Evolutionary conservation across 1,139 yeast genomes (phyloP).

Genomic region (Pichia sp.): DNA sequence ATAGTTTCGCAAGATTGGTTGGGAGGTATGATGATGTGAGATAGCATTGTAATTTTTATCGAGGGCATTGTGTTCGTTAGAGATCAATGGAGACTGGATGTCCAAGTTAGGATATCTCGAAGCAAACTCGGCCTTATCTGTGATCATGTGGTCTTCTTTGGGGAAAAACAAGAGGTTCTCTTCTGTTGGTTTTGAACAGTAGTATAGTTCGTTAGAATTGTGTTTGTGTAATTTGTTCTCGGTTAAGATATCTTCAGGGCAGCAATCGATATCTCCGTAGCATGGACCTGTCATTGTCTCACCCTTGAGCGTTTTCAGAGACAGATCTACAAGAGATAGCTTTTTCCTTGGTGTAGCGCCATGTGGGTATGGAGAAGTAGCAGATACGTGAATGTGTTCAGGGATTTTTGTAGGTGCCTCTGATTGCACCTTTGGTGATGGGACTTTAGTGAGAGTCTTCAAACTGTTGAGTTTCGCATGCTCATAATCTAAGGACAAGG

Average conservation of each 20-base stretch:
- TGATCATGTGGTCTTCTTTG: conserved; percentile 19
- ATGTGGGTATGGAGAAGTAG: too few species aligned
- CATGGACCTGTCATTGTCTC: conserved; percentile 25
- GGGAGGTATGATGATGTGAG: too few species aligned
- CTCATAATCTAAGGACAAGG: too few species aligned
- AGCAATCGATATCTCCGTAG: conserved; percentile 24
- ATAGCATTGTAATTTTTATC: too few species aligned
- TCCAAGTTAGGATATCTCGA: conserved; percentile 24
- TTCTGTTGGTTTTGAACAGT: conserved; percentile 26
- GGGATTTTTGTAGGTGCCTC: too few species aligned
- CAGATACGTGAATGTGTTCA: too few species aligned
- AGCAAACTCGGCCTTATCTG: conserved; percentile 19
- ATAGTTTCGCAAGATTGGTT: too few species aligned
- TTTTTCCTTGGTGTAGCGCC: conserved; percentile 9
- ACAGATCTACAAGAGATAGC: conserved; percentile 26
- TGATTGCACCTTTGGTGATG: too few species aligned
- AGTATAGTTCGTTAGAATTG: conserved; percentile 20
- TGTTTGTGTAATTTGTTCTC: conserved; percentile 11
- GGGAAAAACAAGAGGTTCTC: conserved; percentile 27
- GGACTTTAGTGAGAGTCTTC: too few species aligned
- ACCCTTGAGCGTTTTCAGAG: conserved; percentile 24
- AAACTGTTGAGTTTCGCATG: too few species aligned
- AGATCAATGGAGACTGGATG: conserved; percentile 24
- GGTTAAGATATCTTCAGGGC: conserved; percentile 18
- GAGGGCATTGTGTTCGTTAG: not conserved